Base-by-base conservation (phyloP, 805 yeast genomes). In the Pichia eremophila region DNA sequence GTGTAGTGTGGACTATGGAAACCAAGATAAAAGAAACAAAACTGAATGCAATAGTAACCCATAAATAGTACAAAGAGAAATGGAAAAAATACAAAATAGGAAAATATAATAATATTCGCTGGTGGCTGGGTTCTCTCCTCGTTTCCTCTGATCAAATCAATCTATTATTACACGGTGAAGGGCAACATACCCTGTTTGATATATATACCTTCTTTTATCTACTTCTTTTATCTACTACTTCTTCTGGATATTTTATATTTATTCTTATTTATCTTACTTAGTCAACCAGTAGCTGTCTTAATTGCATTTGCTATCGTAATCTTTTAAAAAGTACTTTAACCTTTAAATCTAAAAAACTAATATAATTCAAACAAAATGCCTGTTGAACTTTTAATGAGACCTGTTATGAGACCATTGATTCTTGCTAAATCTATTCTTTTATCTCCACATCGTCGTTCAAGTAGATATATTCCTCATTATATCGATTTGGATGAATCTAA, bases 351-450 rank as follows among this genome's bases (percentile, higher is more conserved):
- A 15, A 17, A 41, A 41, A 22, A 5, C 5, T 22, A 22, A 22
- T 22, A 22, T 22, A 22, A 22, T 4, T 22, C 25, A 22, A 22
- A 22, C 41, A 36, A 36, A n/a, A 29, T 79, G 85, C 84, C 84
- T 34, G 66, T 79, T 48, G 84, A 79, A 62, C 70, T 79, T 32
- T 50, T 78, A 44, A 68, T 79, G 51, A 69, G 79, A 39, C 84
- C 84, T 27, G 46, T 79, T 32, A 73, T 78, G 81, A 69, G 81
- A 54, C 84, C 84, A 10, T 66, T 77, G 43, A 78, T 77, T 39
- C 57, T 69, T 52, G 81, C 79, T 40, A 77, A 77, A 55, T 70
- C 83, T 14, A 64, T 73, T 19, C 54, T 79, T 11, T 76, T 75
- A 64, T 72, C 73, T 50, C 75, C 78, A 10, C 83, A 79, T 56